Evolutionary conservation across 1,139 yeast genomes (phyloP).

Genomic region (Ogataea hybrid): DNA sequence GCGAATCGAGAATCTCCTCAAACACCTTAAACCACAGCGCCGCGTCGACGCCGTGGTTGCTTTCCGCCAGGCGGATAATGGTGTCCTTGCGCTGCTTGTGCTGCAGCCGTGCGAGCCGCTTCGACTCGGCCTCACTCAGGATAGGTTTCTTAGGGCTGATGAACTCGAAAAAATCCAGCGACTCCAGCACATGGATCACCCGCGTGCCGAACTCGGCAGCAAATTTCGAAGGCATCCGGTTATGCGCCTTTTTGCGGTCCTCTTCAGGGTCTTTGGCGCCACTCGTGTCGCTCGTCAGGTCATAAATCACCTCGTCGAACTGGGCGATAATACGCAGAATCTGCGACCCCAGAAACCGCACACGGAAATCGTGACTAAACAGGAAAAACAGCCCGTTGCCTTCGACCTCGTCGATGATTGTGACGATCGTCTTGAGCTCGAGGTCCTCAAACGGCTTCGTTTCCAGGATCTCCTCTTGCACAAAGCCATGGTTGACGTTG

Average conservation of each 20-base stretch:
- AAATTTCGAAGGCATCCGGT: constrained; percentile 64
- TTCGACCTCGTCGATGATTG: constrained; percentile 89
- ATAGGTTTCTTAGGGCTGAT: constrained; percentile 58
- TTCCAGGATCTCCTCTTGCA: constrained; percentile 34
- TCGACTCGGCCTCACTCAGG: constrained; percentile 78
- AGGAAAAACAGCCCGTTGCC: constrained; percentile 92
- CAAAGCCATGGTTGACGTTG: constrained; percentile 31
- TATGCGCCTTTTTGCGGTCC: constrained; percentile 36
- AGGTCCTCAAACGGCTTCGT: constrained; percentile 50
- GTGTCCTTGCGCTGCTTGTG: constrained; percentile 58
- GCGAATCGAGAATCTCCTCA: constrained; percentile 68
- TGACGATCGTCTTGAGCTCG: constrained; percentile 75
- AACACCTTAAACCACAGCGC: constrained; percentile 92
- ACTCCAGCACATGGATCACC: constrained; percentile 72
- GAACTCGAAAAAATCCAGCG: constrained; percentile 64
- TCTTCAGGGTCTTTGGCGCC: constrained; percentile 13
- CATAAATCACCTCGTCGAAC: constrained; percentile 79
- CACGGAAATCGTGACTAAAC: constrained; percentile 79
- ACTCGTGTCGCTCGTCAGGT: constrained; percentile 38
- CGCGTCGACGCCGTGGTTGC: constrained; percentile 92
- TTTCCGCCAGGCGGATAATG: constrained; percentile 73
- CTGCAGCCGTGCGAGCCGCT: constrained; percentile 63
- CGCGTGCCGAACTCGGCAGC: constrained; percentile 81
- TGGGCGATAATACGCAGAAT: constrained; percentile 74
- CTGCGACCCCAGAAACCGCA: constrained; percentile 72